A percentile compares a stretch with the other conserved stretches of the same genome.
Conservation (phyloP, 495 filamentous ascomycete genomes). For the Lichina pygmaea region DNA sequence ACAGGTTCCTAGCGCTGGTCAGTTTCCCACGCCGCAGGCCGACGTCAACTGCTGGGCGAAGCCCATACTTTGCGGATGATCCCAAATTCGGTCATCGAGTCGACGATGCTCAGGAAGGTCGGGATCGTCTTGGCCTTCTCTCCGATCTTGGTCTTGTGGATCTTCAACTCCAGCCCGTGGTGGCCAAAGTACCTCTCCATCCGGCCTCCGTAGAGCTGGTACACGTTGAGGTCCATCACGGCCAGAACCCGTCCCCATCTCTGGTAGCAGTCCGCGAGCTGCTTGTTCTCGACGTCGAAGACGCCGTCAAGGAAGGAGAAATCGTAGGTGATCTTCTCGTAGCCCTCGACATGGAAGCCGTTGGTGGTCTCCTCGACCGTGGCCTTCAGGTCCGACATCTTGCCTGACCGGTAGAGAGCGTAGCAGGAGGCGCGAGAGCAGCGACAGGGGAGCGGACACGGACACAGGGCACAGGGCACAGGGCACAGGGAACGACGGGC, state of each 20-base stretch:
- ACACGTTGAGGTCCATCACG: slow-evolving; percentile 33
- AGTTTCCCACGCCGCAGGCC: background rate
- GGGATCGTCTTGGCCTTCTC: slow-evolving; percentile 37
- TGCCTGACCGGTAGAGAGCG: background rate
- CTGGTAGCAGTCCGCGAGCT: slow-evolving; percentile 29
- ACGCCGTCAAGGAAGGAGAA: slow-evolving; percentile 38
- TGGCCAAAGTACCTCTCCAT: slow-evolving; percentile 30
- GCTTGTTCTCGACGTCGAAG: slow-evolving; percentile 21
- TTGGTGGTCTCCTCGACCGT: slow-evolving; percentile 23
- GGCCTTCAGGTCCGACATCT: slow-evolving; percentile 34
- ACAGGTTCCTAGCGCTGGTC: slow-evolving; percentile 23
- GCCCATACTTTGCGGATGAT: slow-evolving; percentile 25
- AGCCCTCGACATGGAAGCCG: slow-evolving; percentile 34
- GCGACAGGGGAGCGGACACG: too few relatives aligned
- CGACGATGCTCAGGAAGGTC: slow-evolving; percentile 28
- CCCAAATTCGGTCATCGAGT: slow-evolving; percentile 39
- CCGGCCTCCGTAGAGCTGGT: slow-evolving; percentile 26
- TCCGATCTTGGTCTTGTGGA: slow-evolving; percentile 36
- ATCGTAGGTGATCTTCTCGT: slow-evolving; percentile 40
- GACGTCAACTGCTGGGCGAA: background rate
- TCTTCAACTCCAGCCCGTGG: slow-evolving; percentile 22
- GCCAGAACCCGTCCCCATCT: slow-evolving; percentile 28
- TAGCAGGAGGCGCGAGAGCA: too few relatives aligned
- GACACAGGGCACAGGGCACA: too few relatives aligned
- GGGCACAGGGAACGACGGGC: too few relatives aligned